A percentile compares a stretch with the other conserved stretches of the same genome.
These are phyloP conservation scores for Neocallimastix lanati DNA, from an alignment of 192 early-diverging fungal genomes.

Conservation along the genomic window DNA sequence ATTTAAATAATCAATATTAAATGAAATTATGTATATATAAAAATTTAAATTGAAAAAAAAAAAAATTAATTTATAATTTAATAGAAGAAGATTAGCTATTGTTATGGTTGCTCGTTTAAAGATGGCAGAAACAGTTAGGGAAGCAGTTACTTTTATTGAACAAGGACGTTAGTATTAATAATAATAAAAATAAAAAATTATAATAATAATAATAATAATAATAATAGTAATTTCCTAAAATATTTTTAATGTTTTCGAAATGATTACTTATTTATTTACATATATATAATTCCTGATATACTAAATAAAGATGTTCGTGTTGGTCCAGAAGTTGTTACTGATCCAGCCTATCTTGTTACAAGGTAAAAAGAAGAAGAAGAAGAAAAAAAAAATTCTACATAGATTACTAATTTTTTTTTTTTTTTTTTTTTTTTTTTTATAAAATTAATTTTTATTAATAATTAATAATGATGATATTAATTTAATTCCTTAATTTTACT, in stretches of 20 bases:
- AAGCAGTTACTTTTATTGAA: constrained; percentile 77
- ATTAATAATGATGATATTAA: too few species aligned
- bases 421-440: too few species aligned
- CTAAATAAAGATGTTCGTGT: constrained; percentile 81
- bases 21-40: neutral
- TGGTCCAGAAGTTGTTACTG: constrained; percentile 73
- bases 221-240: too few species aligned
- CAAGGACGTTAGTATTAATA: constrained; percentile 64
- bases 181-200: too few species aligned
- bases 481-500: neutral
- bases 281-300: too few species aligned
- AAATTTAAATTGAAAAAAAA: constrained; percentile 2
- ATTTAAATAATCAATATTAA: too few species aligned
- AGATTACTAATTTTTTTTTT: too few species aligned
- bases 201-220: too few species aligned
- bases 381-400: too few species aligned
- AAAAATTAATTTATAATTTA: neutral
- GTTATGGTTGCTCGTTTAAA: constrained; percentile 76
- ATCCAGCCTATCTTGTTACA: constrained; percentile 73
- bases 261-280: neutral
- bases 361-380: too few species aligned
- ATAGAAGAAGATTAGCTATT: constrained; percentile 60
- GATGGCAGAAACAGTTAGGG: constrained; percentile 85
- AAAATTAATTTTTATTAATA: too few species aligned
- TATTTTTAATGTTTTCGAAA: too few species aligned